These are phyloP conservation scores for Psilocybe mexicana DNA, from an alignment of 1,284 basidiomycete genomes.

Conservation along the genomic window DNA sequence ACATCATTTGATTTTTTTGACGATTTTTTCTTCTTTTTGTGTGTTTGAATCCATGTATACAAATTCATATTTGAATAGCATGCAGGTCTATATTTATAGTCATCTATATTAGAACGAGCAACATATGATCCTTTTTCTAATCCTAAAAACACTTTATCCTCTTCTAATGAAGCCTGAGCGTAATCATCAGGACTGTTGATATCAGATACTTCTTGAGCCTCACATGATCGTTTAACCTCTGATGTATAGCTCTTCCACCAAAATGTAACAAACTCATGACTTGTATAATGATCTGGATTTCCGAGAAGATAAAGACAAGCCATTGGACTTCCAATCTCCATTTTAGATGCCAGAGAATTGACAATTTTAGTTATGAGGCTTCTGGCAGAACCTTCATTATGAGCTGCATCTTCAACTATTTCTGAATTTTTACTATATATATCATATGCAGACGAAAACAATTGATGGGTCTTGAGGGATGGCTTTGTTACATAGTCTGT, in stretches of 20 bases:
- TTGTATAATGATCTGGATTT: conserved; percentile 23
- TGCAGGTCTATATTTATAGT: neutral
- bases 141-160: neutral
- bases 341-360: conserved; percentile 17
- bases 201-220: neutral
- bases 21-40: neutral
- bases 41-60: neutral
- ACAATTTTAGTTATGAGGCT: conserved; percentile 22
- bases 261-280: conserved; percentile 19
- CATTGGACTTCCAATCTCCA: conserved; percentile 26
- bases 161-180: no score
- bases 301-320: conserved; percentile 22
- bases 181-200: neutral
- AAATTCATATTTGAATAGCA: neutral
- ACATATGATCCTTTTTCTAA: neutral
- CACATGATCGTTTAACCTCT: conserved; percentile 1
- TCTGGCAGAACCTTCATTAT: conserved; percentile 6
- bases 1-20: neutral
- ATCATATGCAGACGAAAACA: conserved; percentile 21
- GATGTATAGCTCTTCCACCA: conserved; percentile 25
- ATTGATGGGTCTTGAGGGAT: conserved; percentile 25
- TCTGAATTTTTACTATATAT: conserved; percentile 18
- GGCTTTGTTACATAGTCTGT: conserved; percentile 30
- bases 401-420: neutral
- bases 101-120: neutral